A percentile compares a stretch with the other conserved stretches of the same genome.
These are phyloP conservation scores for Mortierella sp. DNA, from an alignment of 371 early-diverging fungal genomes.

Conservation along the genomic window DNA sequence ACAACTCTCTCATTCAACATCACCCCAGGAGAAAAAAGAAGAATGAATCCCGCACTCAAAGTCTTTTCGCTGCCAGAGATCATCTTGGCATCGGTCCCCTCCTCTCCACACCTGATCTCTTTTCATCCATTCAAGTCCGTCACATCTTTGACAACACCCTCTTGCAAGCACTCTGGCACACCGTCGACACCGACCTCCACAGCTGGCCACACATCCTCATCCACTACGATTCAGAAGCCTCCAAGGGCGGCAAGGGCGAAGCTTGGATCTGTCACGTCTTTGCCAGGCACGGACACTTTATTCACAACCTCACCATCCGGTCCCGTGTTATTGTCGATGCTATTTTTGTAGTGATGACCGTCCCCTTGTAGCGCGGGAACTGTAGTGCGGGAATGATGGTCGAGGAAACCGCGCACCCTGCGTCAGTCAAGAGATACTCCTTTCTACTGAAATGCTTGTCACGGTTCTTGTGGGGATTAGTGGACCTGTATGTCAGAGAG, in stretches of 20 bases:
- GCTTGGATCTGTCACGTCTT: not conserved
- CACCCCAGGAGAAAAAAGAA: not conserved
- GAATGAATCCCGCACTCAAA: not conserved
- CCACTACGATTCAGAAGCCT: not conserved
- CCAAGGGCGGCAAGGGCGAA: not conserved
- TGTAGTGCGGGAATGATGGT: too few relatives aligned
- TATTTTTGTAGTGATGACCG: too few relatives aligned
- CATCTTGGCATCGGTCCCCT: not conserved
- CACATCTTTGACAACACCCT: not conserved
- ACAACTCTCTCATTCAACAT: not conserved
- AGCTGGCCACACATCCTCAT: not conserved
- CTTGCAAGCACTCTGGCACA: not conserved
- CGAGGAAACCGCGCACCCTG: too few relatives aligned
- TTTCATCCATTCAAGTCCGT: not conserved
- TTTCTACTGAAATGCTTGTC: too few relatives aligned
- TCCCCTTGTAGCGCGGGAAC: too few relatives aligned
- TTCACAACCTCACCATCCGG: not conserved
- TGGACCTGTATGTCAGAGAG: too few relatives aligned
- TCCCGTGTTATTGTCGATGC: not conserved
- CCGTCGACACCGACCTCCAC: not conserved
- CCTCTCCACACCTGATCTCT: not conserved
- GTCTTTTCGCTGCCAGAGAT: not conserved
- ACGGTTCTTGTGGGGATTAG: too few relatives aligned
- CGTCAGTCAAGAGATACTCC: too few relatives aligned
- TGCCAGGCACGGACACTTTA: not conserved